Conservation (phyloP, 345 rosid species). For the Geranium brycei region DNA sequence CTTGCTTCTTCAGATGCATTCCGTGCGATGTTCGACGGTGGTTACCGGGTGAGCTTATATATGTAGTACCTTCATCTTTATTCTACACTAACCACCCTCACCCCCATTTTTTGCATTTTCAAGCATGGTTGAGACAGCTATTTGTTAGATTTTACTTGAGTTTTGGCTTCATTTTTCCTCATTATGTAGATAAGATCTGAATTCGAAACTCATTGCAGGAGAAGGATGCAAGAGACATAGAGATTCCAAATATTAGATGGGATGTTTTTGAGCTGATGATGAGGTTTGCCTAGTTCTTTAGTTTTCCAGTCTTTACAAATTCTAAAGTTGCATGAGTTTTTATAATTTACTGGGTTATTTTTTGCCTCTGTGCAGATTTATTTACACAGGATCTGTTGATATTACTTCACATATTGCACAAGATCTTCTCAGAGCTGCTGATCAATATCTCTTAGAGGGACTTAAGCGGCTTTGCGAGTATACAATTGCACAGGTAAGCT, state of each 20-base stretch:
- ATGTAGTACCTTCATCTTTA: slow-evolving; percentile 2
- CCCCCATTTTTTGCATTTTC: background rate
- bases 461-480: slow-evolving; percentile 95
- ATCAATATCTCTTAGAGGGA: slow-evolving; percentile 94
- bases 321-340: background rate
- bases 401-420: slow-evolving; percentile 68
- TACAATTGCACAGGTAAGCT: slow-evolving; percentile 87
- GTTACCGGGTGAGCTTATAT: slow-evolving; percentile 66
- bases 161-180: background rate
- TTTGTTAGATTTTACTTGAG: background rate
- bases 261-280: slow-evolving; percentile 99
- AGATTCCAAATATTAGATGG: slow-evolving; percentile 98
- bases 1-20: slow-evolving; percentile 99
- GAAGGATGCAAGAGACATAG: slow-evolving; percentile 93
- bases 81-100: background rate
- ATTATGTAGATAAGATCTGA: background rate
- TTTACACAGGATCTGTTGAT: slow-evolving; percentile 92
- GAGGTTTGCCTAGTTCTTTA: slow-evolving; percentile 43
- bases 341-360: slow-evolving; percentile 9
- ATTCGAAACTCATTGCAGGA: slow-evolving; percentile 38
- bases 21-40: slow-evolving; percentile 99
- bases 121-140: background rate
- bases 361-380: slow-evolving; percentile 39
- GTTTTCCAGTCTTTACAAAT: slow-evolving; percentile 5
- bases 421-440: slow-evolving; percentile 98